Base-by-base conservation (phyloP, 1,284 basidiomycete species). In the Salmacisia buchloeana region DNA sequence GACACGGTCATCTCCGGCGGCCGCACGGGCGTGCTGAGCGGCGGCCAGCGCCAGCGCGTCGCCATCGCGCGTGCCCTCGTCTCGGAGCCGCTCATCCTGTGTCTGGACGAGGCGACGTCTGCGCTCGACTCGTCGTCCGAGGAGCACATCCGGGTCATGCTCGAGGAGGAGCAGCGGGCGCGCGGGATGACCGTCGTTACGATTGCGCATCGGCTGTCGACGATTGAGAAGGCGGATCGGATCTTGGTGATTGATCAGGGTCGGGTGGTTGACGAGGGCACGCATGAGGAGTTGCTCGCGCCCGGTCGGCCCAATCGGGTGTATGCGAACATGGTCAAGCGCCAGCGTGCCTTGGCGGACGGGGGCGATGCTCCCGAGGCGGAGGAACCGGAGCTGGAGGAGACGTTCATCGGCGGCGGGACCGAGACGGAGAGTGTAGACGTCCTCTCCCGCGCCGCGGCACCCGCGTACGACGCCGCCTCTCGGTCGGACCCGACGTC, bases 81-180 rank as follows among this genome's bases (percentile, higher is more conserved):
- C 1, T 75, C 84, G 63, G 71, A 80, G 62, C 82, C 82, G 63
- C 85, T 83, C 71, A 81, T 86, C 29, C 71, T 85, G n/a, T 80
- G 86, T 3, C 77, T 85, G 52, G 85, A 86, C 71, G 85, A 85
- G 69, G 74, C 75, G 4, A 72, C 69, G 9, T 67, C 66, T 10
- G 67, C 68, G 1, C 69, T 74, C 65, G 73, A 73, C 36, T 33
- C 62, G 12, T 64, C 64, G 39, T 67, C 68, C 25, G 63, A 71
- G 60, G 66, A 62, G n/a, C 58, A 67, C 75, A 90, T 91, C 65
- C 89, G 88, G 69, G n/a, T 66, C 9, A 70, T 68, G 18, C 63
- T 79, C n/a, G 60, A 73, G 36, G 61, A 64, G 54, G 76, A 79
- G 60, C 77, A 79, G 65, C 56, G 63, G 39, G 49, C 69, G 57